Evolutionary conservation across 345 rosid genomes (phyloP).

Genomic region (Arabidopsis arenosa): DNA sequence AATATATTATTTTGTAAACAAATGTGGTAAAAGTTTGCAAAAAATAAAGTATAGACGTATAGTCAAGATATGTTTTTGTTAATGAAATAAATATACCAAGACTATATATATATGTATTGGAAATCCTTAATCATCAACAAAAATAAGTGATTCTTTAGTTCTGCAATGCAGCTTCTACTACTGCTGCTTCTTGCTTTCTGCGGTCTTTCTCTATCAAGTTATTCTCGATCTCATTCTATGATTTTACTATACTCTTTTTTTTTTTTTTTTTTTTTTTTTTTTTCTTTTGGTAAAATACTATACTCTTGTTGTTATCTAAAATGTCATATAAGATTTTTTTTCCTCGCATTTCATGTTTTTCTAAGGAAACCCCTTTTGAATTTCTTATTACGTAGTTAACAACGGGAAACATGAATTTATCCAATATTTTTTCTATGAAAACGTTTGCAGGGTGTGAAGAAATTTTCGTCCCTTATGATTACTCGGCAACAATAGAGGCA

Average conservation of each 20-base stretch:
- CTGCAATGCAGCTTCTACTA: constrained; percentile 21
- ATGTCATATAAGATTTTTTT: too few relatives aligned
- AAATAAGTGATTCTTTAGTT: not conserved
- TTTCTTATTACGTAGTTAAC: not conserved
- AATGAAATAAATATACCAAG: not conserved
- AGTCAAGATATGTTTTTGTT: too few relatives aligned
- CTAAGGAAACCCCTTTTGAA: too few relatives aligned
- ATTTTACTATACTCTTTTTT: not conserved
- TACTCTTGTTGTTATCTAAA: not conserved
- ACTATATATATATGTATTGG: not conserved
- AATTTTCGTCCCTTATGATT: constrained; percentile 5
- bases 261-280: too few relatives aligned
- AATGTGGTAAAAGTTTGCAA: not conserved
- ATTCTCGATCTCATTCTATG: constrained; percentile 13
- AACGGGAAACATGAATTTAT: not conserved
- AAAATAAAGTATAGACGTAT: too few relatives aligned
- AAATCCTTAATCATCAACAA: not conserved
- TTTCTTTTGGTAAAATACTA: too few relatives aligned
- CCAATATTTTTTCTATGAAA: not conserved
- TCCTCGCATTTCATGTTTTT: too few relatives aligned
- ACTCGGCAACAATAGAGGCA: constrained; percentile 8
- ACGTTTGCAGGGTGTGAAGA: not conserved
- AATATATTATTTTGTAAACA: too few relatives aligned
- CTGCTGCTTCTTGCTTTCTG: constrained; percentile 33
- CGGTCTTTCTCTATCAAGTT: constrained; percentile 36